These are phyloP conservation scores for Starmerella sp. DNA, from an alignment of 805 yeast genomes.

Conservation along the genomic window DNA sequence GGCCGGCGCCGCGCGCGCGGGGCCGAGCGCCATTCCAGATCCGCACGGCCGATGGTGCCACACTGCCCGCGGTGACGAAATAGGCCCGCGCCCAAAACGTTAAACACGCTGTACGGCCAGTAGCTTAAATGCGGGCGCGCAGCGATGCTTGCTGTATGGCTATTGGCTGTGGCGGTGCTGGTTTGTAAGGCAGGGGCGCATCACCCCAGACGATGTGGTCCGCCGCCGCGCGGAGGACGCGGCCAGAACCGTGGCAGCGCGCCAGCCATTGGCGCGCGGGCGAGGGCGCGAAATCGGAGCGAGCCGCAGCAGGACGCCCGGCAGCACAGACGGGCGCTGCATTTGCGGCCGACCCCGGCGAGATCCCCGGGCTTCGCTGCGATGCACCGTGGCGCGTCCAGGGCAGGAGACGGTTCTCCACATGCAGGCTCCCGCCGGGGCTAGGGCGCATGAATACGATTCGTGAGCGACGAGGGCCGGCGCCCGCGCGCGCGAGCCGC, in stretches of 20 bases:
- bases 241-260: no score
- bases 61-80: no score
- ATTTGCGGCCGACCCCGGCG: no score
- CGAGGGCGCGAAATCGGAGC: no score
- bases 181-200: background rate
- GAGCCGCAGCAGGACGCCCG: no score
- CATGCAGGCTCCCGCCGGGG: background rate
- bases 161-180: conserved; percentile 1
- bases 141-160: background rate
- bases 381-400: conserved; percentile 4
- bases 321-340: no score
- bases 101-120: background rate
- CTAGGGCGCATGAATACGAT: background rate
- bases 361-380: background rate
- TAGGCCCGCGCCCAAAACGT: no score
- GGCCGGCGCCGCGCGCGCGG: no score
- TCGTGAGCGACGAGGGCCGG: background rate
- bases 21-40: no score
- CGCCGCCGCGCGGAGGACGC: no score
- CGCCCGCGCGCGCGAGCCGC: background rate
- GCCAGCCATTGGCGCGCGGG: no score
- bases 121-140: background rate
- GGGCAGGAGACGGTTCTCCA: background rate
- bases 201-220: background rate
- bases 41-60: no score